Base-by-base conservation (phyloP, 257 asterid genomes). In the Fraxinus quadrangulata region DNA sequence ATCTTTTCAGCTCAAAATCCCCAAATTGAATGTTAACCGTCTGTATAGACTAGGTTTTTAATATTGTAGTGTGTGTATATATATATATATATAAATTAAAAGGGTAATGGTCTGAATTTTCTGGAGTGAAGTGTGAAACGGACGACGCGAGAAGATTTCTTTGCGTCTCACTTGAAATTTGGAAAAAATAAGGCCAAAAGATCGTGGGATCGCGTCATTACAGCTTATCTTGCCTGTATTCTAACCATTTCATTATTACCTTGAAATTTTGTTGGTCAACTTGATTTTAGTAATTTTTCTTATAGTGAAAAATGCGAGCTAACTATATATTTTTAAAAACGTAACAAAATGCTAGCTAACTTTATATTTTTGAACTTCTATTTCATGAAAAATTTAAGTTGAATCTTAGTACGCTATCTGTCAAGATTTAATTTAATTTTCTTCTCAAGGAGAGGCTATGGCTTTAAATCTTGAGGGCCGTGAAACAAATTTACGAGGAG, bases 1-100 rank as follows among this genome's bases (percentile, higher is more conserved):
- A 74, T 77, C 72, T 81, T 14, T 34, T 63, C n/a, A 9, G 36
- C 69, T 26, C 69, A 10, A 63, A 63, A 24, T 63, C 69, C 36
- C 19, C 69, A 63, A 63, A 63, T 23, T 26, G 69, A 63, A 3
- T 26, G 34, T 63, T 3, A 26, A 26, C 69, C 69, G 69, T 63
- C 26, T 26, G n/a, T 23, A 26, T 26, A n/a, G 16, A 12, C 30
- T 63, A 63, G 33, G 69, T 31, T 23, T 61, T 11, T 3, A 61
- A 61, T 19, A 19, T 61, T 11, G 34, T 23, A 5, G 26, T 17
- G n/a, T n/a, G n/a, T n/a, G 31, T 28, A 28, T 28, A 28, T 28
- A 28, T 28, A 4, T 17, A 54, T 6, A 4, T 19, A 13, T 2
- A 31, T 2, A 2, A 5, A 47, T 11, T 14, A 3, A 54, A 17